Evolutionary conservation across 2,329 filamentous ascomycete species (phyloP).

Genomic region (Lecanicillium sp.): DNA sequence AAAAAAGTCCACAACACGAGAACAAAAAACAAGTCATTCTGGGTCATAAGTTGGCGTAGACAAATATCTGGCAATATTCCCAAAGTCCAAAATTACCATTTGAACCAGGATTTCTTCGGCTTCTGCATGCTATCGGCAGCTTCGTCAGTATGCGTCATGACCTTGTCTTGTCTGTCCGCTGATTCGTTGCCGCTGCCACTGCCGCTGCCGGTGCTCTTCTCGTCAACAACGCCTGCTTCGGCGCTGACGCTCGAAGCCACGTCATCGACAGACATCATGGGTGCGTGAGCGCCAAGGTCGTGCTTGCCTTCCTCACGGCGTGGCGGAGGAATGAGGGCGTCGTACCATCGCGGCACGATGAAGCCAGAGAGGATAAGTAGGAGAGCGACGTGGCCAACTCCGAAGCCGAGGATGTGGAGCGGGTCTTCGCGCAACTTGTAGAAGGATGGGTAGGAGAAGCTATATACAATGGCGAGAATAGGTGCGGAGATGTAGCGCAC

Average conservation of each 20-base stretch:
- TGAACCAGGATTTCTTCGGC: too few species aligned
- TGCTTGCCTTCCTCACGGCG: constrained; percentile 36
- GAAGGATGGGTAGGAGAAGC: constrained; percentile 43
- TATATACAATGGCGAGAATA: constrained; percentile 41
- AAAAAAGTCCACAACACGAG: too few species aligned
- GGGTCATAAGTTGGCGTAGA: too few species aligned
- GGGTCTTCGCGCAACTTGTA: constrained; percentile 39
- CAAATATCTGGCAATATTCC: too few species aligned
- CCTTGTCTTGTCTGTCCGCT: too few species aligned
- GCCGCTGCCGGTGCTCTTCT: too few species aligned
- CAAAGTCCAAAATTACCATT: too few species aligned
- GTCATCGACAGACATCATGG: constrained; percentile 1
- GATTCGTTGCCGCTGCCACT: constrained; percentile 1
- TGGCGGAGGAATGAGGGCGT: constrained; percentile 39
- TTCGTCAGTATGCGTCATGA: too few species aligned
- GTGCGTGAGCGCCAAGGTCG: constrained; percentile 14
- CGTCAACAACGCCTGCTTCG: constrained; percentile 1
- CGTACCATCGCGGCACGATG: constrained; percentile 44
- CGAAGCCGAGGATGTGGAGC: constrained; percentile 41
- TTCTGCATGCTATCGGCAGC: too few species aligned
- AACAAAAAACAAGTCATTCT: too few species aligned
- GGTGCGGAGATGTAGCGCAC: constrained; percentile 41
- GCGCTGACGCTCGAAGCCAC: constrained; percentile 3
- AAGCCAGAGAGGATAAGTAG: constrained; percentile 38
- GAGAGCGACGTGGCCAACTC: constrained; percentile 36